phyloP scores from a whole-genome alignment of 2,329 filamentous ascomycete species.

The Nigrograna mackinnonii region DNA sequence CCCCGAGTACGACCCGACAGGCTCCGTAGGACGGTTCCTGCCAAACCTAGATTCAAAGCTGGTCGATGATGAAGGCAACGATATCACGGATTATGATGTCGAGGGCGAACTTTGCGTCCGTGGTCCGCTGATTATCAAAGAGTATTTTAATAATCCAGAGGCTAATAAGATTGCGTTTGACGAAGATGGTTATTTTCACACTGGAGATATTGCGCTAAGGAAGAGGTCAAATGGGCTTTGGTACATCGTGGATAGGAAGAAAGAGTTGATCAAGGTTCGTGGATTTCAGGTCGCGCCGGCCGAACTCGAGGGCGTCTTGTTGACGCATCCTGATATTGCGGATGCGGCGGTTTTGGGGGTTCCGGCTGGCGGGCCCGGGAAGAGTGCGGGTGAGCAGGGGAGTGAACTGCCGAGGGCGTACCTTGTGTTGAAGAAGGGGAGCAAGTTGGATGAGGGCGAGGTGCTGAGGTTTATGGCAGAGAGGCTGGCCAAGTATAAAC shows the following conservation, averaged over 20 bases:
- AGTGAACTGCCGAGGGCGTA: constrained; percentile 49
- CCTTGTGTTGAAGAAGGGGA: constrained; percentile 41
- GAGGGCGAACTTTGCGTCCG: constrained; percentile 57
- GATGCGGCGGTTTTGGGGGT: constrained; percentile 31
- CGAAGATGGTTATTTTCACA: constrained; percentile 55
- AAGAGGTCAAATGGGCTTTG: constrained; percentile 47
- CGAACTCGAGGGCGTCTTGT: constrained; percentile 28
- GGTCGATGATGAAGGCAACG: not conserved
- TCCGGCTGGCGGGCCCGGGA: constrained; percentile 20
- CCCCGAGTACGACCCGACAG: constrained; percentile 45
- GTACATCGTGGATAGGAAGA: constrained; percentile 57
- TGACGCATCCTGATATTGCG: constrained; percentile 23
- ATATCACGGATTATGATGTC: constrained; percentile 20
- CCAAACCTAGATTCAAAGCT: constrained; percentile 50
- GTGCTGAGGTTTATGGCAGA: constrained; percentile 42
- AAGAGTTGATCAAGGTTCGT: too few species aligned
- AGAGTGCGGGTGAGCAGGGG: constrained; percentile 7
- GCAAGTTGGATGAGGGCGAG: constrained; percentile 36
- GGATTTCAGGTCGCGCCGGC: constrained; percentile 32
- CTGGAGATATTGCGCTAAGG: constrained; percentile 56
- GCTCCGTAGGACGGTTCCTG: constrained; percentile 46
- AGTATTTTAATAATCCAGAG: constrained; percentile 54
- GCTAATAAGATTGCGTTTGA: constrained; percentile 54
- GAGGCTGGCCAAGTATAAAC: constrained; percentile 50
- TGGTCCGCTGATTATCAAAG: constrained; percentile 54